Conservation (phyloP, 139 green algal genomes). For the Micractinium conductrix region DNA sequence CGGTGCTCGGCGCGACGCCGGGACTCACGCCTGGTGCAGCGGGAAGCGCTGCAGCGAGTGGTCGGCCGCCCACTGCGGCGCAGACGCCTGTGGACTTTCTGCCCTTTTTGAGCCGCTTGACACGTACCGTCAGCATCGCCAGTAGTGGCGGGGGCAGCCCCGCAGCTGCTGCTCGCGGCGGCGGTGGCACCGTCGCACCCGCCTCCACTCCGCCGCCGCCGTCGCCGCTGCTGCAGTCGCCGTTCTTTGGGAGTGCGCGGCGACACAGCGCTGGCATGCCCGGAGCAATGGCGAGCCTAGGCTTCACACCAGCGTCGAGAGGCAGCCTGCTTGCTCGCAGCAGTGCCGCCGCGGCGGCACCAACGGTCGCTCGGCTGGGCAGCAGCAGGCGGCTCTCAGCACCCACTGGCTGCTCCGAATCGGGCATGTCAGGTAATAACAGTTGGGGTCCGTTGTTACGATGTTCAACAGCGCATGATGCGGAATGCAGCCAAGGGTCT, state of each 20-base stretch:
- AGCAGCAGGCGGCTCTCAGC: conserved; percentile 21
- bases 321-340: conserved; percentile 2
- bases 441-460: neutral
- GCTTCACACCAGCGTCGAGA: neutral
- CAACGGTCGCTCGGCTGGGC: neutral
- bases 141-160: neutral
- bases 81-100: neutral
- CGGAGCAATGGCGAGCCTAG: neutral
- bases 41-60: neutral
- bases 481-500: no score
- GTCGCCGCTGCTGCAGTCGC: conserved; percentile 5
- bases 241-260: neutral
- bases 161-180: neutral
- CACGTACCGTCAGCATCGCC: conserved; percentile 1
- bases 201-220: neutral
- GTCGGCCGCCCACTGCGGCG: no score
- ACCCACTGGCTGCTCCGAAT: conserved; percentile 19
- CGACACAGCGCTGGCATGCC: neutral
- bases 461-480: neutral
- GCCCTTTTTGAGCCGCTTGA: neutral
- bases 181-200: conserved; percentile 1
- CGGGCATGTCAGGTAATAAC: neutral
- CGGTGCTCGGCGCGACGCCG: no score
- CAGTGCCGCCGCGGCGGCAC: neutral
- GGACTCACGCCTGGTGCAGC: neutral